Percentiles rank a stretch among this genome's conserved stretches.
Conservation (phyloP, 148 eudicot genomes). For the Beta vulgaris region DNA sequence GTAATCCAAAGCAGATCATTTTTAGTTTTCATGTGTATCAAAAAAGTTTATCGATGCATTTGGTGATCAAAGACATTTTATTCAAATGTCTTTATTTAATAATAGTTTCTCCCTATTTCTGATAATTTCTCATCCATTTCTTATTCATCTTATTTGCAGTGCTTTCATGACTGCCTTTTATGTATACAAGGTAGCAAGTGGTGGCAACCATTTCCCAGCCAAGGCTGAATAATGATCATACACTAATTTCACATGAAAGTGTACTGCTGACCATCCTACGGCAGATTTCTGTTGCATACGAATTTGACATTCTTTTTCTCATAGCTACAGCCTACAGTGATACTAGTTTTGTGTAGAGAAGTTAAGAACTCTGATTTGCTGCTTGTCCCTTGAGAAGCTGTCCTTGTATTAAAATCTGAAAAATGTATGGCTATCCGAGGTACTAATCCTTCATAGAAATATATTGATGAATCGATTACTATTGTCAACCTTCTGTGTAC, state of each 20-base stretch:
- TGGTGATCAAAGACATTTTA: background rate
- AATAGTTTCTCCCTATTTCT: background rate
- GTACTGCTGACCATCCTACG: background rate
- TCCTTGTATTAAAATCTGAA: slow-evolving; percentile 1
- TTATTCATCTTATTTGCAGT: slow-evolving; percentile 46
- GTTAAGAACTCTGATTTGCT: background rate
- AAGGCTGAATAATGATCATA: slow-evolving; percentile 51
- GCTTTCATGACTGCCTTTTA: slow-evolving; percentile 82
- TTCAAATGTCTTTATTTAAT: background rate
- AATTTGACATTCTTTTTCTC: slow-evolving; percentile 9
- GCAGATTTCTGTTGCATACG: slow-evolving; percentile 11
- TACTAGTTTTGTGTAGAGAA: background rate
- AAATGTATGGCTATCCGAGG: background rate
- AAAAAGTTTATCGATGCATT: background rate
- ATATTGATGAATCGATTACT: background rate
- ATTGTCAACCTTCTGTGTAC: background rate
- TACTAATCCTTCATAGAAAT: slow-evolving; percentile 4
- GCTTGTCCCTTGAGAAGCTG: background rate
- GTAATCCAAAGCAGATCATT: background rate
- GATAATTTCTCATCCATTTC: slow-evolving; percentile 16
- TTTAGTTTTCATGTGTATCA: too few species aligned
- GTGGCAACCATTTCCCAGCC: slow-evolving; percentile 76
- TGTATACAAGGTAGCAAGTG: slow-evolving; percentile 78
- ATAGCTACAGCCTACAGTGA: background rate
- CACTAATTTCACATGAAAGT: background rate